Base-by-base conservation (phyloP, 495 filamentous ascomycete species). In the Xylaria telfairii region DNA sequence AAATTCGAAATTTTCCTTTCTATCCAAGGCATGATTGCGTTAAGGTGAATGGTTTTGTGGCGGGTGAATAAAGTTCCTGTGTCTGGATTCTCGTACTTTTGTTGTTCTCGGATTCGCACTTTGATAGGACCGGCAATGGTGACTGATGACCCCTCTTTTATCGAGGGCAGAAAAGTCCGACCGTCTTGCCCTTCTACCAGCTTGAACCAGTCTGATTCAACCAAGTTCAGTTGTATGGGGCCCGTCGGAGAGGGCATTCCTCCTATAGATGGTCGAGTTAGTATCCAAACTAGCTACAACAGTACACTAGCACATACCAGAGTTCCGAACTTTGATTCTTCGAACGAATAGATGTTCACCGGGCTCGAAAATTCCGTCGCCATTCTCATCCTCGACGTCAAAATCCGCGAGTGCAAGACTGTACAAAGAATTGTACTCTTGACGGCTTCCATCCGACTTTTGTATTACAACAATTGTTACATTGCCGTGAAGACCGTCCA, bases 291-390 rank as follows among this genome's bases (percentile, higher is more conserved):
- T 28, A 51, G 17, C 47, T 37, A 21, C 24, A 32, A 32, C 53
- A 17, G 57, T 28, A 57, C 34, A 32, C 34, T n/a, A 34, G 21
- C 30, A 71, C 70, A 46, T 73, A 79, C 81, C 82, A 13, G 67
- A 73, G 68, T 84, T 85, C 30, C 74, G 73, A 6, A 85, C 77
- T 21, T 72, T 71, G 42, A 85, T 81, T 59, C 81, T 81, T 49
- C 77, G 75, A 41, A 85, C 67, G 10, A 78, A 75, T 9, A 85
- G 65, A 68, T 82, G 75, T 68, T 85, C 83, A 3, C 83, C 83
- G 1, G 83, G 83, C 63, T 85, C 83, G 68, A 81, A 81, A 63
- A 85, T 81, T n/a, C 77, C 76, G 56, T 85, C 83, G 24, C 77
- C 76, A 65, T 83, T 83, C 51, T 85, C 82, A 62, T 85, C 83